Evolutionary conservation across 1,139 yeast genomes (phyloP).

Genomic region (Blastobotrys capitulatus): DNA sequence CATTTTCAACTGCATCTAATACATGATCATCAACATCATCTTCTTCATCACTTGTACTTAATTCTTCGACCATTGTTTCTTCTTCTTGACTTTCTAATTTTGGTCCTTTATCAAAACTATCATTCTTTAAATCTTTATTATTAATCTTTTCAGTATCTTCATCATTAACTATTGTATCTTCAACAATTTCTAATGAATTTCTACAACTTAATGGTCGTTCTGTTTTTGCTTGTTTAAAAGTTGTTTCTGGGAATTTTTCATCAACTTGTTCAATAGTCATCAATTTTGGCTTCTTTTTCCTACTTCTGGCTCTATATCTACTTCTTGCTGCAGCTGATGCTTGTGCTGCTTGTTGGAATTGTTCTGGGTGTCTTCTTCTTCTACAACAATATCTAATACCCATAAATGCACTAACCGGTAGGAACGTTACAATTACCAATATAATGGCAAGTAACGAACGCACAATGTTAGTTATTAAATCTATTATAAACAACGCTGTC

Average conservation of each 20-base stretch:
- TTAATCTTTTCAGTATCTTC: not conserved
- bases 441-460: slow-evolving; percentile 20
- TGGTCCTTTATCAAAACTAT: slow-evolving; percentile 9
- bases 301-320: slow-evolving; percentile 15
- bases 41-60: not conserved
- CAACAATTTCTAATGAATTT: not conserved
- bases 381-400: slow-evolving; percentile 34
- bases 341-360: slow-evolving; percentile 12
- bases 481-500: not conserved
- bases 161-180: not conserved
- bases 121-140: not conserved
- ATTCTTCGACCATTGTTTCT: slow-evolving; percentile 8
- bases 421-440: slow-evolving; percentile 19
- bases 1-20: slow-evolving; percentile 18
- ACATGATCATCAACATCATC: slow-evolving; percentile 12
- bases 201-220: slow-evolving; percentile 6
- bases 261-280: slow-evolving; percentile 61
- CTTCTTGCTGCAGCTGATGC: slow-evolving; percentile 11
- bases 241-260: slow-evolving; percentile 55
- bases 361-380: slow-evolving; percentile 24
- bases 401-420: slow-evolving; percentile 30
- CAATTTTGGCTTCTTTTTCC: slow-evolving; percentile 29
- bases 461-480: slow-evolving; percentile 19
- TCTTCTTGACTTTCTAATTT: slow-evolving; percentile 1
- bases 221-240: slow-evolving; percentile 42